phyloP scores from a whole-genome alignment of 108 stramenopile species.

The Cyclotella distinguenda region DNA sequence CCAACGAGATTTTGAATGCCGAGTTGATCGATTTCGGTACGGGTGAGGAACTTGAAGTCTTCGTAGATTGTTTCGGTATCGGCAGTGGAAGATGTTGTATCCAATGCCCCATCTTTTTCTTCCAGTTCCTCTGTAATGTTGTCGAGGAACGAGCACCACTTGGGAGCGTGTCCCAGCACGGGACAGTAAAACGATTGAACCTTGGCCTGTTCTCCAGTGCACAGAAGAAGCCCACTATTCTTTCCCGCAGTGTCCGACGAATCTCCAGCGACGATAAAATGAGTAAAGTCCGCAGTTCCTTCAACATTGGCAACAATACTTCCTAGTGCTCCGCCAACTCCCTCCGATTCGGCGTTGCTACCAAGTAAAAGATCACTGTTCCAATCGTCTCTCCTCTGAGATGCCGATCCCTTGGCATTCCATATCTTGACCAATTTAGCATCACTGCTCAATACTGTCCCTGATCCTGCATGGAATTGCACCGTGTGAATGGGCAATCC shows the following conservation, averaged over 20 bases:
- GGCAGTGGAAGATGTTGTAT: conserved; percentile 41
- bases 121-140: conserved; percentile 98
- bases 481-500: conserved; percentile 92
- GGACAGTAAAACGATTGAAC: conserved; percentile 96
- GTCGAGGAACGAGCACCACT: conserved; percentile 98
- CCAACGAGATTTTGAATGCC: conserved; percentile 94
- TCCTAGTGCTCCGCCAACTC: conserved; percentile 59
- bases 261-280: conserved; percentile 89
- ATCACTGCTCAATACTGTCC: conserved; percentile 84
- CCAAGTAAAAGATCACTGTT: conserved; percentile 17
- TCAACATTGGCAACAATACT: conserved; percentile 92
- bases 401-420: conserved; percentile 70
- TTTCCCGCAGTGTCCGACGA: conserved; percentile 72
- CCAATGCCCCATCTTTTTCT: conserved; percentile 80
- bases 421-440: conserved; percentile 94
- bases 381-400: conserved; percentile 22
- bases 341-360: conserved; percentile 24
- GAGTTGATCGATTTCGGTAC: conserved; percentile 91
- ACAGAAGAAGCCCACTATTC: conserved; percentile 91
- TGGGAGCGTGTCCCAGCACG: conserved; percentile 92
- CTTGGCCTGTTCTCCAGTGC: conserved; percentile 92
- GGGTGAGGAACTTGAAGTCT: conserved; percentile 98
- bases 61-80: conserved; percentile 90
- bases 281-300: conserved; percentile 86
- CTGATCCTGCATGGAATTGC: conserved; percentile 82